Percentiles rank a stretch among this genome's conserved stretches.
These are phyloP conservation scores for Neobulgaria alba DNA, from an alignment of 2,329 filamentous ascomycete species.

Conservation along the genomic window DNA sequence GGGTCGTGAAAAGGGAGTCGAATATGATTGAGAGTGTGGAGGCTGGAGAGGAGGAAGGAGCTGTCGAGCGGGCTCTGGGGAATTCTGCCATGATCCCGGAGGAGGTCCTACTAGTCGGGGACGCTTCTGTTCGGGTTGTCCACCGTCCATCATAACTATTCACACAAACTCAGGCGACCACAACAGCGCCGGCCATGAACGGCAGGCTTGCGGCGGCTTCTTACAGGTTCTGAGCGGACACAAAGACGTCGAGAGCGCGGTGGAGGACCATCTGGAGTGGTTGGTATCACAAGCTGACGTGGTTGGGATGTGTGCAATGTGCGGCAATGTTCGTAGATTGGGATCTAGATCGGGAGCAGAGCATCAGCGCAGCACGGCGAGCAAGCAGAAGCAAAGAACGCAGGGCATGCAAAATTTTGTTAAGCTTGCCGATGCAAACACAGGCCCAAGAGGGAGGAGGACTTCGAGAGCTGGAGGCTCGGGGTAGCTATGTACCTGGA, in stretches of 20 bases:
- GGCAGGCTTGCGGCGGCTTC: conserved; percentile 27
- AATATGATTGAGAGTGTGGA: conserved; percentile 18
- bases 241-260: conserved; percentile 18
- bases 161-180: conserved; percentile 32
- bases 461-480: background rate
- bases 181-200: conserved; percentile 31
- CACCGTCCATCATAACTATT: conserved; percentile 45
- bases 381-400: too few relatives aligned
- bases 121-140: conserved; percentile 50
- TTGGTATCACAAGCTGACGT: conserved; percentile 25
- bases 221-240: conserved; percentile 26
- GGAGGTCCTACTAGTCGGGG: conserved; percentile 43
- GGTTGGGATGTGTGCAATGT: conserved; percentile 20
- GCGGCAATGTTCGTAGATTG: conserved; percentile 17
- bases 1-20: conserved; percentile 24
- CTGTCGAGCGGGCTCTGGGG: conserved; percentile 37
- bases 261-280: conserved; percentile 24
- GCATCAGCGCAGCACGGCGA: conserved; percentile 3
- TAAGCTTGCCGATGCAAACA: background rate
- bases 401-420: too few relatives aligned
- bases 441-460: background rate
- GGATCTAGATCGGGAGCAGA: conserved; percentile 8
- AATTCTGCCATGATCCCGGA: conserved; percentile 35
- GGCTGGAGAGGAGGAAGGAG: conserved; percentile 28
- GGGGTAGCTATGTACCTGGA: background rate